A percentile compares a stretch with the other conserved stretches of the same genome.
These are phyloP conservation scores for Microbotryum lychnidis-dioicae DNA, from an alignment of 1,284 basidiomycete genomes.

Conservation along the genomic window DNA sequence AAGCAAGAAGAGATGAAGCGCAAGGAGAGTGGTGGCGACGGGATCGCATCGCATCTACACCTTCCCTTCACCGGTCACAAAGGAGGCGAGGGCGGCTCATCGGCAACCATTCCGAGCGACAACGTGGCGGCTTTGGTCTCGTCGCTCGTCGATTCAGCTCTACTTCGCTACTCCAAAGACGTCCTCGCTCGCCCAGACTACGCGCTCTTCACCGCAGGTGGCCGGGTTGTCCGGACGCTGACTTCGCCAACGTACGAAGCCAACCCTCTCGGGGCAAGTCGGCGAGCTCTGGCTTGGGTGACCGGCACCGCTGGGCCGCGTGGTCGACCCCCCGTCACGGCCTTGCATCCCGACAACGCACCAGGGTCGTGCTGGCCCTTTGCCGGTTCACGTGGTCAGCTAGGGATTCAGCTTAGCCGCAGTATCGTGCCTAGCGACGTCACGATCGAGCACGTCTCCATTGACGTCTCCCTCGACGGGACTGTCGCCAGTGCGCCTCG, in stretches of 20 bases:
- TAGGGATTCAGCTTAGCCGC: constrained; percentile 69
- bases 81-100: neutral
- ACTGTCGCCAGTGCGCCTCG: constrained; percentile 72
- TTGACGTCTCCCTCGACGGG: constrained; percentile 56
- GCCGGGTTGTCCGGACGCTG: constrained; percentile 64
- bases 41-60: constrained; percentile 2
- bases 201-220: constrained; percentile 76
- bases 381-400: constrained; percentile 61
- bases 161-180: constrained; percentile 65
- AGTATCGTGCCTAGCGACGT: constrained; percentile 64
- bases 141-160: constrained; percentile 36
- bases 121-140: constrained; percentile 25
- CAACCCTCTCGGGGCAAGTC: constrained; percentile 40
- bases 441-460: constrained; percentile 78
- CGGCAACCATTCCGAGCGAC: neutral
- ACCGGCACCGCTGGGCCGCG: constrained; percentile 42
- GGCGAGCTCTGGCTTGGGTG: constrained; percentile 24
- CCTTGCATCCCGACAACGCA: constrained; percentile 69
- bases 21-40: constrained; percentile 9
- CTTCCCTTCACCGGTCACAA: neutral
- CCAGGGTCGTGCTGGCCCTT: constrained; percentile 93
- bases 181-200: constrained; percentile 72
- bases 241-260: constrained; percentile 70
- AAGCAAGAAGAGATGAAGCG: constrained; percentile 42
- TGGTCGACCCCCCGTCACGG: constrained; percentile 72